These are phyloP conservation scores for Fusarium pseudocircinatum DNA, from an alignment of 2,329 filamentous ascomycete genomes.

Conservation along the genomic window DNA sequence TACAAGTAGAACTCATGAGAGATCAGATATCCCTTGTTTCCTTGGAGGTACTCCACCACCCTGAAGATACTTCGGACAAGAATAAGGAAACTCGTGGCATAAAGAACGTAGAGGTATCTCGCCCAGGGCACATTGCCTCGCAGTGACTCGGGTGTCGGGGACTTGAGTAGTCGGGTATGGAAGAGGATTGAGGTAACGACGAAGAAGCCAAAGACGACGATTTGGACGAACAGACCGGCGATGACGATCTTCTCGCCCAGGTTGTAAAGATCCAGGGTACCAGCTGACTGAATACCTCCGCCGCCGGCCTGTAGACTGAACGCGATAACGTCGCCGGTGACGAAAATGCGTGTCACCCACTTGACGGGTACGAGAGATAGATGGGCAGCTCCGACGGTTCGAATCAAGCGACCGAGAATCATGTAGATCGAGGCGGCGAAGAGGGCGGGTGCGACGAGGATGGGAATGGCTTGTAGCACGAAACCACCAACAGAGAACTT, in stretches of 20 bases:
- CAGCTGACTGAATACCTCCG: slow-evolving; percentile 4
- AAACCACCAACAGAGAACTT: background rate
- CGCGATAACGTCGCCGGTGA: background rate
- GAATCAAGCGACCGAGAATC: slow-evolving; percentile 14
- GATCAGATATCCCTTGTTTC: slow-evolving; percentile 1
- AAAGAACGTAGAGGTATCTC: slow-evolving; percentile 9
- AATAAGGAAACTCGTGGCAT: slow-evolving; percentile 6
- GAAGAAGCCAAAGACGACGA: slow-evolving; percentile 7
- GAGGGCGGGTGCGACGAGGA: slow-evolving; percentile 9
- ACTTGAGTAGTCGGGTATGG: background rate
- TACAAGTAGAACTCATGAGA: slow-evolving; percentile 5
- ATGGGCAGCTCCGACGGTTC: slow-evolving; percentile 1
- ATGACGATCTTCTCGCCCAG: slow-evolving; percentile 12
- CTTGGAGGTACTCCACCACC: slow-evolving; percentile 3
- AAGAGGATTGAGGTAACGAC: slow-evolving; percentile 7
- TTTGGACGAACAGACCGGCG: slow-evolving; percentile 2
- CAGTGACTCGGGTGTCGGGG: background rate
- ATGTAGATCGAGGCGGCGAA: slow-evolving; percentile 20
- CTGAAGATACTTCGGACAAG: slow-evolving; percentile 13
- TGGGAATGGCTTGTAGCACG: slow-evolving; percentile 6
- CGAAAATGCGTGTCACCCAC: slow-evolving; percentile 16
- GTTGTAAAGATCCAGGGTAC: background rate
- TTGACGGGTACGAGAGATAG: slow-evolving; percentile 3
- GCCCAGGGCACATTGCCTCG: background rate
- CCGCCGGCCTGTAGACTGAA: slow-evolving; percentile 1